These are phyloP conservation scores for Juncus effusus DNA, from an alignment of 176 grass and related monocot genomes.

Conservation along the genomic window DNA sequence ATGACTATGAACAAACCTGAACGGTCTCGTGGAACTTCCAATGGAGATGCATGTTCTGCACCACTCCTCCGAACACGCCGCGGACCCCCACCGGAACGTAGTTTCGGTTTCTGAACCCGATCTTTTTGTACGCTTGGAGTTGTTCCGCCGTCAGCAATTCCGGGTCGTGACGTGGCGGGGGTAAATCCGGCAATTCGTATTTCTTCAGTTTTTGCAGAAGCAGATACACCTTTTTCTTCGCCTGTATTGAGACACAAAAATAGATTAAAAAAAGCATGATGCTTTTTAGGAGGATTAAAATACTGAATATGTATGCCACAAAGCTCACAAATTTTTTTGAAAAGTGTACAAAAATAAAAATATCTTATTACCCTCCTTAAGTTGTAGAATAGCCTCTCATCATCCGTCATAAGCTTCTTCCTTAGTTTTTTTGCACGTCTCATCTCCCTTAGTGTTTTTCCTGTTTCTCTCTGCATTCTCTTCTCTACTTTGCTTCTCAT, in stretches of 20 bases:
- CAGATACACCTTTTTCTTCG: constrained; percentile 92
- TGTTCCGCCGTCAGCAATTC: constrained; percentile 79
- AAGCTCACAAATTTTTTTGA: neutral
- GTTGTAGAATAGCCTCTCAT: constrained; percentile 86
- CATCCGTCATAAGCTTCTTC: constrained; percentile 95
- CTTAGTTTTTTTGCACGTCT: constrained; percentile 81
- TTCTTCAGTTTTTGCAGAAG: constrained; percentile 97
- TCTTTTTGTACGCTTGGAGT: constrained; percentile 95
- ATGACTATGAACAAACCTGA: constrained; percentile 48
- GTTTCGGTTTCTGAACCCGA: constrained; percentile 96
- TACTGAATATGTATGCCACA: too few species aligned
- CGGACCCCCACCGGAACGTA: constrained; percentile 92
- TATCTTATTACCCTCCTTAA: constrained; percentile 51
- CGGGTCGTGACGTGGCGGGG: constrained; percentile 83
- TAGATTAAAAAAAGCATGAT: neutral
- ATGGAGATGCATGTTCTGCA: constrained; percentile 99
- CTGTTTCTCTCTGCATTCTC: constrained; percentile 83
- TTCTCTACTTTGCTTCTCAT: constrained; percentile 96
- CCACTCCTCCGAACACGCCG: constrained; percentile 99
- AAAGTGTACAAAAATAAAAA: too few species aligned
- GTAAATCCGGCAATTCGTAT: constrained; percentile 86
- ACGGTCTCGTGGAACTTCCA: constrained; percentile 99
- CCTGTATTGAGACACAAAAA: constrained; percentile 35
- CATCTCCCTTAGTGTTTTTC: constrained; percentile 79
- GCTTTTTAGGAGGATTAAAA: neutral